phyloP scores from a whole-genome alignment of 495 filamentous ascomycete genomes.

The Aspergillus bridgeri region DNA sequence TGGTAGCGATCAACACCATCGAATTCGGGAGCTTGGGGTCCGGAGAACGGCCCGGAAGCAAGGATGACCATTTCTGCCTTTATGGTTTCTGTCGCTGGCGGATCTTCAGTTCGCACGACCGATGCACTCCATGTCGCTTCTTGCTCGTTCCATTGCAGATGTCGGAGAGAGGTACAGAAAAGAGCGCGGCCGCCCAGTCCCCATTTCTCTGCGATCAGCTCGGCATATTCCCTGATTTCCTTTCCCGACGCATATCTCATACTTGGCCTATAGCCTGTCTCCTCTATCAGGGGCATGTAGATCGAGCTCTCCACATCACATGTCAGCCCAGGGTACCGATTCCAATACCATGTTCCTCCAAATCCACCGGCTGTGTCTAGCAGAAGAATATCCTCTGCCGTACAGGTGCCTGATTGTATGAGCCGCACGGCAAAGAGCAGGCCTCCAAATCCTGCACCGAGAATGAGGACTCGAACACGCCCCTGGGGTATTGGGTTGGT shows the following conservation, averaged over 20 bases:
- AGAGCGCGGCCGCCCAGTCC: conserved; percentile 46
- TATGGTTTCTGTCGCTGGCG: too few species aligned
- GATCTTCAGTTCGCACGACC: neutral
- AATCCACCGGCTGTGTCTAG: conserved; percentile 48
- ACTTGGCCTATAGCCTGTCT: conserved; percentile 54
- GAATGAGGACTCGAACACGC: too few species aligned
- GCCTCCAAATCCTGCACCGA: conserved; percentile 15
- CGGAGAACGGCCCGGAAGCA: conserved; percentile 13
- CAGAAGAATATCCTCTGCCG: conserved; percentile 42
- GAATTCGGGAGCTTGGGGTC: conserved; percentile 27
- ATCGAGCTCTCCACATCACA: conserved; percentile 32
- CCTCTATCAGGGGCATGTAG: conserved; percentile 56
- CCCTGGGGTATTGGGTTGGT: too few species aligned
- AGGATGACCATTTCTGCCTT: conserved; percentile 18
- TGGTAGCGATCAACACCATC: conserved; percentile 17
- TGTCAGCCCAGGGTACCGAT: conserved; percentile 34
- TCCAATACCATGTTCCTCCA: conserved; percentile 53
- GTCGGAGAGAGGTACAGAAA: conserved; percentile 9
- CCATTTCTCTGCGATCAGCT: conserved; percentile 34
- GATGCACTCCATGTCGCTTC: neutral
- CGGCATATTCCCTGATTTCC: conserved; percentile 25
- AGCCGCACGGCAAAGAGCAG: conserved; percentile 13
- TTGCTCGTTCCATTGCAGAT: neutral
- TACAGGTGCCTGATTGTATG: conserved; percentile 6
- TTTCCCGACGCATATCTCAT: conserved; percentile 24